Conservation (phyloP, 2,329 filamentous ascomycete genomes). For the Ophiostoma montium region DNA sequence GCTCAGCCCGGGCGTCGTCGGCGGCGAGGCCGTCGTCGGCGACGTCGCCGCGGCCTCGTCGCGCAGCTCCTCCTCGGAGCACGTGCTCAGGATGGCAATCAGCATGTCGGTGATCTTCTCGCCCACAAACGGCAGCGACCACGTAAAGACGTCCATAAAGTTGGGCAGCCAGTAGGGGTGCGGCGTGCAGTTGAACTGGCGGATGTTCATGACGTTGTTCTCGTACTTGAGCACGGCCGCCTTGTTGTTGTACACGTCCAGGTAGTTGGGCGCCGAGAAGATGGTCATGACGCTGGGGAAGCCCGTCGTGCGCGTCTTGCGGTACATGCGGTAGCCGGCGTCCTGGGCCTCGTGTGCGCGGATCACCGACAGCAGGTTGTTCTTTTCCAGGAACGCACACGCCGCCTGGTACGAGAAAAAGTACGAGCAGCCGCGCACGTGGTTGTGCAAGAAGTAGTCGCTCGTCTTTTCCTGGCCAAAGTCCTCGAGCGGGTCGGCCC, state of each 20-base stretch:
- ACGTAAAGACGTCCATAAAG: constrained; percentile 99
- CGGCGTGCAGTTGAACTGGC: constrained; percentile 98
- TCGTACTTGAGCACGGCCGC: constrained; percentile 97
- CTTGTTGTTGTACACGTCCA: constrained; percentile 99
- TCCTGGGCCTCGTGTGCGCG: constrained; percentile 97
- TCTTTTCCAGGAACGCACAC: constrained; percentile 96
- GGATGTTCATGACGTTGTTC: constrained; percentile 99
- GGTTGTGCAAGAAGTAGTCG: constrained; percentile 96
- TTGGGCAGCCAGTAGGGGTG: constrained; percentile 99
- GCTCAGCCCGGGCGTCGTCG: constrained; percentile 7
- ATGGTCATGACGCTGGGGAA: constrained; percentile 99
- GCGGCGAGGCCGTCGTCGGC: constrained; percentile 46
- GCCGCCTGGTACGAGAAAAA: constrained; percentile 98
- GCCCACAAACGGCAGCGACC: constrained; percentile 95
- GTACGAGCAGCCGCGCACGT: constrained; percentile 95
- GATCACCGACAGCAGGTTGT: constrained; percentile 93
- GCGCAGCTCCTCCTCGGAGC: constrained; percentile 96
- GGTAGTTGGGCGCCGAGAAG: constrained; percentile 96
- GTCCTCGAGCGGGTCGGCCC: constrained; percentile 95
- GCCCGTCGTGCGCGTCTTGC: constrained; percentile 93
- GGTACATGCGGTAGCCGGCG: constrained; percentile 97
- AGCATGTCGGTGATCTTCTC: constrained; percentile 99
- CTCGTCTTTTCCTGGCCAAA: constrained; percentile 98
- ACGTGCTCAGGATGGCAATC: constrained; percentile 94
- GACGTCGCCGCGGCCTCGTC: constrained; percentile 56